Base-by-base conservation (phyloP, 169 alveolate species). In the Plasmodium gaboni region DNA sequence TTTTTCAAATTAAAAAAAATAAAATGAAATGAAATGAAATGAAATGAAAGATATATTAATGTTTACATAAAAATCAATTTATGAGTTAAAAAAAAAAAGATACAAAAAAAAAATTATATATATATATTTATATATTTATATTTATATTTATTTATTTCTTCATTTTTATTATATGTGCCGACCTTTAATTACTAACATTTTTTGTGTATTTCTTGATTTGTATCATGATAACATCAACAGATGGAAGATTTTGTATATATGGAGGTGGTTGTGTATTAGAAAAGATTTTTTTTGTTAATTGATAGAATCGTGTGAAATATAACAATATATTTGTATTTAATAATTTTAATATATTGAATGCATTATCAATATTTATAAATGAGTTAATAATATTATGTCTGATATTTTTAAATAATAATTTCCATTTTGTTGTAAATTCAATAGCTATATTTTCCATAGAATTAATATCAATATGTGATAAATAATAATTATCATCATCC, bases 401-500 rank as follows among this genome's bases (percentile, higher is more conserved):
- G 5, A 69, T 70, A 17, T 55, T 53, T 57, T 83, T 83, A 38
- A 83, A 50, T 38, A 83, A 50, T 9, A 42, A 3, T 28, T 68
- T 83, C 91, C 91, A 83, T 17, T 60, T 22, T 68, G n/a, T 57
- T 51, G 64, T 83, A 69, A 83, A 83, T 19, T 51, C 15, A 19
- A 69, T 42, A 3, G 91, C 91, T n/a, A 70, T 72, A 15, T 24
- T 57, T 69, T 83, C 91, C 85, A 83, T 55, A 59, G 69, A 42
- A 57, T 68, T 55, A 12, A 51, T 17, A 60, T 94, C 95, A 17
- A 94, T 50, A 64, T 89, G 93, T n/a, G 78, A 51, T 32, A 90
- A 32, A 38, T 38, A 38, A 38, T 38, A 38, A 55, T 55, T 55
- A 1, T 15, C 7, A 19, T 10, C 6, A 7, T 22, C 15, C 1